phyloP scores from a whole-genome alignment of 2,329 filamentous ascomycete species.

The Hypoxylon sp. region DNA sequence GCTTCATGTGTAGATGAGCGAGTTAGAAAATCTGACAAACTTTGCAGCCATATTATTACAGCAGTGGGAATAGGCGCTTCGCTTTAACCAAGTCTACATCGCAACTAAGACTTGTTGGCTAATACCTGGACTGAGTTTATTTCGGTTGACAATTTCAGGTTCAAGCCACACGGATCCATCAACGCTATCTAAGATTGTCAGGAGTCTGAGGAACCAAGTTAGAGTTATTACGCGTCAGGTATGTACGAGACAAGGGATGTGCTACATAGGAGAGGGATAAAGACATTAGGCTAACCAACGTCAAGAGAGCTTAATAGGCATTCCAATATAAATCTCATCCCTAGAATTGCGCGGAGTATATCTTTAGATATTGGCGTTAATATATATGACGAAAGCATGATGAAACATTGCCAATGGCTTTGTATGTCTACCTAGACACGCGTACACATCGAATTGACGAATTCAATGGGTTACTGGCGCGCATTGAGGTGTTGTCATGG shows the following conservation, averaged over 20 bases:
- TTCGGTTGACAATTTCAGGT: neutral
- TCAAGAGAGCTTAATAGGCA: neutral
- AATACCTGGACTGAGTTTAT: neutral
- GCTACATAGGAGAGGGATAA: neutral
- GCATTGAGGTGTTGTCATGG: neutral
- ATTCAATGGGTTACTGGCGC: neutral
- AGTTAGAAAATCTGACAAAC: neutral
- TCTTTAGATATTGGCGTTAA: neutral
- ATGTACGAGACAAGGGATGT: neutral
- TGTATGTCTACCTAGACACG: neutral
- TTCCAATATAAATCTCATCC: slow-evolving; percentile 5
- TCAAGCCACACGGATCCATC: neutral
- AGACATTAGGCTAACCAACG: neutral
- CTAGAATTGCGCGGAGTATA: neutral
- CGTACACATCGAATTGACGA: neutral
- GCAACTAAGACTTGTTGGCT: neutral
- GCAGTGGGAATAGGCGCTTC: no score
- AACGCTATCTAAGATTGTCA: neutral
- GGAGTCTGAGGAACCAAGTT: neutral
- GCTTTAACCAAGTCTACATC: neutral
- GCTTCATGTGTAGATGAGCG: neutral
- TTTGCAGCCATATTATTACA: neutral
- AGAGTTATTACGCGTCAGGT: neutral
- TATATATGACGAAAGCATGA: neutral
- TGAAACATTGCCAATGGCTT: neutral